Evolutionary conservation across 768 basidiomycete genomes (phyloP).

Genomic region (Pleurotus citrinopileatus): DNA sequence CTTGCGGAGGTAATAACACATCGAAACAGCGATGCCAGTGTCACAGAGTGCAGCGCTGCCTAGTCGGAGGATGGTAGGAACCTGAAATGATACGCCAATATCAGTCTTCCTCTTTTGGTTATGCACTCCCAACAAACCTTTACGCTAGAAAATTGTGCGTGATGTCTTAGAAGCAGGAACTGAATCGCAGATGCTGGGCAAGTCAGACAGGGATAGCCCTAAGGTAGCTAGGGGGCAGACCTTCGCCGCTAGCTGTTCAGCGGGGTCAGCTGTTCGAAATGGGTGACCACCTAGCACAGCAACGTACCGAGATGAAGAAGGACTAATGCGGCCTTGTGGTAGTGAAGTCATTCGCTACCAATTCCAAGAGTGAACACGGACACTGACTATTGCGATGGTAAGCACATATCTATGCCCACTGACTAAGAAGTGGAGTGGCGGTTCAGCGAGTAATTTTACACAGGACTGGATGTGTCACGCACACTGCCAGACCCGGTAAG

Average conservation of each 20-base stretch:
- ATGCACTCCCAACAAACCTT: too few relatives aligned
- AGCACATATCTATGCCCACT: constrained; percentile 20
- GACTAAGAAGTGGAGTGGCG: constrained; percentile 14
- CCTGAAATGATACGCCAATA: too few relatives aligned
- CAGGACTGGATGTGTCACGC: background rate
- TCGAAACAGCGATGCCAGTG: constrained; percentile 26
- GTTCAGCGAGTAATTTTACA: background rate
- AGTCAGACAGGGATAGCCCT: background rate
- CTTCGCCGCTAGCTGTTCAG: constrained; percentile 26
- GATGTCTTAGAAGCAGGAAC: constrained; percentile 22
- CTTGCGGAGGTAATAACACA: constrained; percentile 27
- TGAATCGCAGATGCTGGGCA: constrained; percentile 25
- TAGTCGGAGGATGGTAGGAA: constrained; percentile 27
- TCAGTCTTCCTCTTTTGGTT: too few relatives aligned
- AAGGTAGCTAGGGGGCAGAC: constrained; percentile 15
- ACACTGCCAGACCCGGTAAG: constrained; percentile 30
- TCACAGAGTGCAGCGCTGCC: constrained; percentile 30
- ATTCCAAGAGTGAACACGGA: background rate
- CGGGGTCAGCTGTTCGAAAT: background rate
- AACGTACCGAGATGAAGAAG: constrained; percentile 26
- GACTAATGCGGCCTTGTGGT: constrained; percentile 20
- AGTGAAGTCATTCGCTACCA: background rate
- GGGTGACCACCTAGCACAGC: background rate
- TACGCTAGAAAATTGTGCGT: constrained; percentile 23
- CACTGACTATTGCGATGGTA: constrained; percentile 19